Evolutionary conservation across 2,329 filamentous ascomycete genomes (phyloP), one percentile per base, ranked within the genome.

Genomic region (Elsinoe ampelina): DNA sequence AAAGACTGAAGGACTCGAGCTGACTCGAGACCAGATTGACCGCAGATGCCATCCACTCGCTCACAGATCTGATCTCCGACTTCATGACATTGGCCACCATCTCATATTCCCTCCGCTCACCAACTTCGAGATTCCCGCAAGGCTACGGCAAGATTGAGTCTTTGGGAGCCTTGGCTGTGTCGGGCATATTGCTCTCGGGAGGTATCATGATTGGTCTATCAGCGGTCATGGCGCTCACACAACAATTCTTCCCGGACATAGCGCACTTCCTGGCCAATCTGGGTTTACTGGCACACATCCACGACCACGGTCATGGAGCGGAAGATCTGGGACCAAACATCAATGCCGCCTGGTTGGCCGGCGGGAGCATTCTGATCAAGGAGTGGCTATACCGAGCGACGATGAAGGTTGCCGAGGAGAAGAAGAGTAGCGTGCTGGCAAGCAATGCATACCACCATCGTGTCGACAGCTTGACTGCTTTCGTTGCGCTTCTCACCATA

Each of bases 131-230:
- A 39, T 98, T 95, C 68, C 93, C 93, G 1, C 83, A 84, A 65
- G 93, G 93, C 1, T 98, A 95, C 68, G 93, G 93, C 68, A 98
- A 98, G 75, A 82, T 98, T n/a, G 93, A 98, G 76, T 95, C 90
- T 66, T 74, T 98, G 67, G 93, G 93, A 17, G 93, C 90, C 19
- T 75, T 98, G 58, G 93, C 92, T 13, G 93, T 98, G 34, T 96
- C 91, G 63, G 85, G 90, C 61, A 87, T 98, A 73, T 77, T 98
- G 64, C 80, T 98, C 1, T 83, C 85, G 48, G 93, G 93, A 60
- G 93, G 93, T 52, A 74, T 95, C 61, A 90, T 95, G 70, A 97
- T 98, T 86, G 90, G 90, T 61, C 82, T 72, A 70, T 76, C 71
- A 75, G 86, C 68, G 73, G 75, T 66, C 80, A 87, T 73, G 68